These are phyloP conservation scores for Gnomoniopsis smithogilvyi DNA, from an alignment of 2,329 filamentous ascomycete species.

Conservation along the genomic window DNA sequence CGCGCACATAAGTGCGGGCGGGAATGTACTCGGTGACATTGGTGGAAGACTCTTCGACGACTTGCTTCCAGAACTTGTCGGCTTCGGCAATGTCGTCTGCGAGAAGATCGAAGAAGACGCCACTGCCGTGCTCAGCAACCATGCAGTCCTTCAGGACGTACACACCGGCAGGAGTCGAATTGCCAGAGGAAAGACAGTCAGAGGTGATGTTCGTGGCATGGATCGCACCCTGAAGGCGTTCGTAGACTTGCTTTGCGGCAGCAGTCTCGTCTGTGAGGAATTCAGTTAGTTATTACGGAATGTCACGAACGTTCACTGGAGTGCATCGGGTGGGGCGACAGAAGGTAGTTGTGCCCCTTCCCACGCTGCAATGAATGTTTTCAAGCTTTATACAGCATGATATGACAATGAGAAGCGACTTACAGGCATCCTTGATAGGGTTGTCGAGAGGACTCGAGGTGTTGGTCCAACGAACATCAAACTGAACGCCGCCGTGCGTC, in stretches of 20 bases:
- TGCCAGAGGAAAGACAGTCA: neutral
- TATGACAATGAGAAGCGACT: neutral
- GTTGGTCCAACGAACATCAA: slow-evolving; percentile 1
- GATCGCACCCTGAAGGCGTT: neutral
- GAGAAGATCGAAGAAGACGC: slow-evolving; percentile 13
- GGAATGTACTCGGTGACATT: slow-evolving; percentile 1
- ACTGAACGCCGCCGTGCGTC: neutral
- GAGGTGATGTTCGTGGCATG: neutral
- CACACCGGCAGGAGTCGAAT: neutral
- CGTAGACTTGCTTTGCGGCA: neutral
- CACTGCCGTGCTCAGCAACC: neutral
- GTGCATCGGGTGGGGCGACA: neutral
- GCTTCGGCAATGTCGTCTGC: slow-evolving; percentile 27
- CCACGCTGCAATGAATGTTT: neutral
- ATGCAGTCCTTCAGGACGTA: slow-evolving; percentile 3
- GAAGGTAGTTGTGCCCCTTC: neutral
- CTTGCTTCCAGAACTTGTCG: slow-evolving; percentile 28
- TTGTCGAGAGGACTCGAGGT: neutral
- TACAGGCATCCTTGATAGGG: slow-evolving; percentile 1
- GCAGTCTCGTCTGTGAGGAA: neutral
- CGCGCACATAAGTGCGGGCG: slow-evolving; percentile 3
- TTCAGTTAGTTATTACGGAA: neutral
- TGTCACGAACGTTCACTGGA: neutral
- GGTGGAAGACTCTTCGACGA: slow-evolving; percentile 9
- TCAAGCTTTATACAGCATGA: neutral